Percentiles rank a stretch among this genome's conserved stretches.
Evolutionary conservation across 164 flowering plant species (phyloP).

Genomic region (Euptelea pleiosperma): DNA sequence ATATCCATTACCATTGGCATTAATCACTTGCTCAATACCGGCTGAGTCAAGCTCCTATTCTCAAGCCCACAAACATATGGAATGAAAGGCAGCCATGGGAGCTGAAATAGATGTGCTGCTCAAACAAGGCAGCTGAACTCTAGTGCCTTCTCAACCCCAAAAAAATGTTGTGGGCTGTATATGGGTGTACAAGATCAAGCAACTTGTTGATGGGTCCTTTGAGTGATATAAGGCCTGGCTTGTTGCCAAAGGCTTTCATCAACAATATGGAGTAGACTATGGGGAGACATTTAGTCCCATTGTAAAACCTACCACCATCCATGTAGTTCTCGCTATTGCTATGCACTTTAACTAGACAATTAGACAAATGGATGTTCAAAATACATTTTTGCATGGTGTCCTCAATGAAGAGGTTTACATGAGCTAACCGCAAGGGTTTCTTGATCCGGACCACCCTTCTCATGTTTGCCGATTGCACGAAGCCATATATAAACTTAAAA

Average conservation of each 20-base stretch:
- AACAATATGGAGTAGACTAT: neutral
- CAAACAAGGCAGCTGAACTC: neutral
- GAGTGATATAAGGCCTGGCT: neutral
- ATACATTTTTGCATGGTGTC: neutral
- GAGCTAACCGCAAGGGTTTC: neutral
- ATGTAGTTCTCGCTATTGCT: neutral
- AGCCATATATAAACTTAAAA: neutral
- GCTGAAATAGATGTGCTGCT: neutral
- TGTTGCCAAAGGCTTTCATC: constrained; percentile 4
- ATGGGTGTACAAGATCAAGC: neutral
- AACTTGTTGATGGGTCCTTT: neutral
- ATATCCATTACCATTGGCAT: too few relatives aligned
- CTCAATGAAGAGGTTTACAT: neutral
- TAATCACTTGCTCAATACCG: too few relatives aligned
- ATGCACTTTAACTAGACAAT: neutral
- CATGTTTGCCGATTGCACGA: neutral
- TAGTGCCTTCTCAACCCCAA: neutral
- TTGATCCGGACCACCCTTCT: neutral
- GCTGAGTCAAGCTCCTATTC: neutral
- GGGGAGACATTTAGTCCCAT: neutral
- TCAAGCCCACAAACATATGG: neutral
- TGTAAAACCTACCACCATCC: neutral
- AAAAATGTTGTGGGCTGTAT: neutral
- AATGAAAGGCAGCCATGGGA: neutral
- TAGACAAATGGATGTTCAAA: neutral